Conservation (phyloP, 2,329 filamentous ascomycete species). For the Neofusicoccum umdonicola region DNA sequence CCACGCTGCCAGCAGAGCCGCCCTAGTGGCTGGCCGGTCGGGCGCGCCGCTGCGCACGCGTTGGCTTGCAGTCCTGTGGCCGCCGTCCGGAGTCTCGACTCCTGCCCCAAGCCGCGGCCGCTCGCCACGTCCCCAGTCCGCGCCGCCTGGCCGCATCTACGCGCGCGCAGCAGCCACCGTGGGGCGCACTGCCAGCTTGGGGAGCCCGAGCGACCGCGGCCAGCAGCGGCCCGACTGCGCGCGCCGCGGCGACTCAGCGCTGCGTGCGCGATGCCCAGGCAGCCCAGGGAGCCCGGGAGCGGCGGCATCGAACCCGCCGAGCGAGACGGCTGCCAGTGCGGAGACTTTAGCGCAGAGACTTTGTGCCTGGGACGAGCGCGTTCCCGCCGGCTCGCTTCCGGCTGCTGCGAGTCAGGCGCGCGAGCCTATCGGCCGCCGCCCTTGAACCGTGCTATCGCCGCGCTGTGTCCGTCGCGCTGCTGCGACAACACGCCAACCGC, state of each 20-base stretch:
- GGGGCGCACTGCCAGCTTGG: background rate
- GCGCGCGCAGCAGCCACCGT: background rate
- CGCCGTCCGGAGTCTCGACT: background rate
- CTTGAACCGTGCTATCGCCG: background rate
- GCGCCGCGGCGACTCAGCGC: background rate
- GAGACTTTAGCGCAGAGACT: background rate
- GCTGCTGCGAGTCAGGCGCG: background rate
- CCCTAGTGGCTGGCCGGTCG: too few species aligned
- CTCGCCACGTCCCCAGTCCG: background rate
- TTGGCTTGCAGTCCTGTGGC: too few species aligned
- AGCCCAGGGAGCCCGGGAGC: background rate
- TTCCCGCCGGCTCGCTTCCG: background rate
- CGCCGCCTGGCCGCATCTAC: too few species aligned
- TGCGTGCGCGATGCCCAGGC: too few species aligned
- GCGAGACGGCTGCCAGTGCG: constrained; percentile 3
- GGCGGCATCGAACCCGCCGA: constrained; percentile 26
- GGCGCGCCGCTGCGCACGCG: too few species aligned
- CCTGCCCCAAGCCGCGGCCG: background rate
- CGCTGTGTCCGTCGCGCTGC: too few species aligned
- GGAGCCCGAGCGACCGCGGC: background rate
- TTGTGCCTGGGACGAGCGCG: background rate
- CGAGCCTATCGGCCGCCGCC: background rate
- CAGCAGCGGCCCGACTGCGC: background rate
- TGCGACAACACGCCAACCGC: background rate
- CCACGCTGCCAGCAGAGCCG: too few species aligned